A percentile compares a stretch with the other conserved stretches of the same genome.
Evolutionary conservation across 1,284 basidiomycete species (phyloP).

Genomic region (Ceratobasidium sp.): DNA sequence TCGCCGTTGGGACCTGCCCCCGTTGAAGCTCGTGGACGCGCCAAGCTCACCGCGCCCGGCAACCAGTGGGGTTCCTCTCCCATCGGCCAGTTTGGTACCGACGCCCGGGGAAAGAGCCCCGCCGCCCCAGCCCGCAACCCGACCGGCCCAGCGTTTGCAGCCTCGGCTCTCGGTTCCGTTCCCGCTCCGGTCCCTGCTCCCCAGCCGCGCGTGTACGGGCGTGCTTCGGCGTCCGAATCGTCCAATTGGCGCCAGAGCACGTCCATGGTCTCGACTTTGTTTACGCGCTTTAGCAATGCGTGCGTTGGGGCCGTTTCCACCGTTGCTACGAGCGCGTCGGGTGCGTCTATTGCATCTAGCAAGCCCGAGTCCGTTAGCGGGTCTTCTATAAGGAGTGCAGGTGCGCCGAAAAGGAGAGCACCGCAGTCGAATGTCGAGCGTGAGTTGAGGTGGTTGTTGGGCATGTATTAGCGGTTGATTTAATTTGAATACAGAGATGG

Average conservation of each 20-base stretch:
- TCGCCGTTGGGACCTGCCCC: slow-evolving; percentile 25
- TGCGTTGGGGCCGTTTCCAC: slow-evolving; percentile 80
- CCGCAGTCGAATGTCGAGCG: slow-evolving; percentile 78
- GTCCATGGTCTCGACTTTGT: slow-evolving; percentile 71
- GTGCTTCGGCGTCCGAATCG: slow-evolving; percentile 36
- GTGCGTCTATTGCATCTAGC: slow-evolving; percentile 61
- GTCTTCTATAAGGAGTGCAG: slow-evolving; percentile 30
- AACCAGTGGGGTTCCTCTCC: slow-evolving; percentile 28
- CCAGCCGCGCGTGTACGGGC: slow-evolving; percentile 61
- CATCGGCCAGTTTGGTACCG: slow-evolving; percentile 36
- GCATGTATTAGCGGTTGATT: slow-evolving; percentile 2
- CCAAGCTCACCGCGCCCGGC: not conserved
- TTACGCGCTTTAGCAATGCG: slow-evolving; percentile 82
- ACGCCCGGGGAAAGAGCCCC: slow-evolving; percentile 4
- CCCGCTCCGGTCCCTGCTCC: not conserved
- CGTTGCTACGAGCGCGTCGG: slow-evolving; percentile 79
- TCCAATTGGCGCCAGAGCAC: slow-evolving; percentile 54
- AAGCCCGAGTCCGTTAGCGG: not conserved
- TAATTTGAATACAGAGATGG: slow-evolving; percentile 68
- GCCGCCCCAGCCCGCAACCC: slow-evolving; percentile 4
- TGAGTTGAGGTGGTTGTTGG: slow-evolving; percentile 61
- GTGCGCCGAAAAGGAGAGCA: slow-evolving; percentile 31
- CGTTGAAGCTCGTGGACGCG: slow-evolving; percentile 5
- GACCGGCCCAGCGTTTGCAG: not conserved
- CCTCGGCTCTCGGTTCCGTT: not conserved